Percentiles rank a stretch among this genome's conserved stretches.
Conservation (phyloP, 225 moss, liverwort and hornwort species). For the Asterella californica region DNA sequence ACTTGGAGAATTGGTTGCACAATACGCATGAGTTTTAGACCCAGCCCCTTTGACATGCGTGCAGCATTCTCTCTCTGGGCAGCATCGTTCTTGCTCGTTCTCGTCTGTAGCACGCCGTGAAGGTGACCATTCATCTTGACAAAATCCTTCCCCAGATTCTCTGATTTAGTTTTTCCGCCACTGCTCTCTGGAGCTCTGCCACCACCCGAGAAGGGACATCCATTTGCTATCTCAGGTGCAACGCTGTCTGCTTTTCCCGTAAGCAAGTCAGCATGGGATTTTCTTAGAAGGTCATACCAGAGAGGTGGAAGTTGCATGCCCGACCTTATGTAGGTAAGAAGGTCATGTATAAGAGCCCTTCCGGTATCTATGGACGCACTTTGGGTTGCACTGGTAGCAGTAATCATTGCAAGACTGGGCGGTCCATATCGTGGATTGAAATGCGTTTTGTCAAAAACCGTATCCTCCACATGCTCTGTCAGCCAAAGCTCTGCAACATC, state of each 20-base stretch:
- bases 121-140: neutral
- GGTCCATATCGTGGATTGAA: conserved; percentile 42
- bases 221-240: neutral
- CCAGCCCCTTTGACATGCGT: neutral
- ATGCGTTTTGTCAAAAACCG: conserved; percentile 27
- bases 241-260: neutral
- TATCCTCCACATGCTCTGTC: conserved; percentile 33
- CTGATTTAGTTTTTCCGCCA: neutral
- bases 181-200: neutral
- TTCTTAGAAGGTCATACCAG: conserved; percentile 35
- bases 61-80: neutral
- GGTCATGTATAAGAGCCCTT: conserved; percentile 30
- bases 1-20: conserved; percentile 36
- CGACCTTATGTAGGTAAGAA: conserved; percentile 30
- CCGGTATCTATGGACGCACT: conserved; percentile 35
- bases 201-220: neutral
- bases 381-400: conserved; percentile 34
- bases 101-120: neutral
- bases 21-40: conserved; percentile 11
- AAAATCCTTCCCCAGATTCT: neutral
- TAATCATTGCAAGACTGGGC: conserved; percentile 34
- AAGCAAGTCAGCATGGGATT: conserved; percentile 13
- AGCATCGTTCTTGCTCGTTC: neutral
- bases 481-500: conserved; percentile 38
- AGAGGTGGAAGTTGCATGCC: conserved; percentile 26